Evolutionary conservation across 1,284 basidiomycete species (phyloP).

Genomic region (Boletus putidus): DNA sequence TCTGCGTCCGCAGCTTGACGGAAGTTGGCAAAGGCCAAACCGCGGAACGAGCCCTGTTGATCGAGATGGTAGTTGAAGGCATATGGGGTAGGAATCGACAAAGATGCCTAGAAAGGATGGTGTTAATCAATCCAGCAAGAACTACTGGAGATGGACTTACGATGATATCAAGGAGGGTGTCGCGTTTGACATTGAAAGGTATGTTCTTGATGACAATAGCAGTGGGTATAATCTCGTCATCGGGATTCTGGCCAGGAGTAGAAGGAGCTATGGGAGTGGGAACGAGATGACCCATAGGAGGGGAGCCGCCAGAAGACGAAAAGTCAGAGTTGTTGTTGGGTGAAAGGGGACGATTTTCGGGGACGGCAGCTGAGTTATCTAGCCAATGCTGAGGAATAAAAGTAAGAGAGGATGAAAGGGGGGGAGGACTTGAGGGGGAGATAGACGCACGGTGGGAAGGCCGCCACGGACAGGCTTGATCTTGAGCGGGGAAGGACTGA

Average conservation of each 20-base stretch:
- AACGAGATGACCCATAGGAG: conserved; percentile 61
- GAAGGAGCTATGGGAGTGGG: conserved; percentile 49
- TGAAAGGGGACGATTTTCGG: conserved; percentile 77
- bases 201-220: conserved; percentile 99
- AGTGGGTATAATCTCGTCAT: conserved; percentile 97
- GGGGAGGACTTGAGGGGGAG: conserved; percentile 24
- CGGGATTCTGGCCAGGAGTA: conserved; percentile 52
- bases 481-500: conserved; percentile 70
- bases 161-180: conserved; percentile 95
- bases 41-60: conserved; percentile 93
- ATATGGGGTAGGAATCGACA: conserved; percentile 97
- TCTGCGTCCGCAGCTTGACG: conserved; percentile 89
- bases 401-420: conserved; percentile 3
- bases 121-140: conserved; percentile 22
- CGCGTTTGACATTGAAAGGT: conserved; percentile 96
- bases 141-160: conserved; percentile 49
- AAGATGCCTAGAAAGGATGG: conserved; percentile 62
- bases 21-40: conserved; percentile 98
- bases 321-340: conserved; percentile 83
- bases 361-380: conserved; percentile 51
- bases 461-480: conserved; percentile 64
- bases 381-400: conserved; percentile 68
- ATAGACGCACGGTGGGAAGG: conserved; percentile 64
- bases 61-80: conserved; percentile 99
- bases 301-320: conserved; percentile 79